A percentile compares a stretch with the other conserved stretches of the same genome.
Conservation (phyloP, 352 stramenopile species). For the Blastocystis sp. region DNA sequence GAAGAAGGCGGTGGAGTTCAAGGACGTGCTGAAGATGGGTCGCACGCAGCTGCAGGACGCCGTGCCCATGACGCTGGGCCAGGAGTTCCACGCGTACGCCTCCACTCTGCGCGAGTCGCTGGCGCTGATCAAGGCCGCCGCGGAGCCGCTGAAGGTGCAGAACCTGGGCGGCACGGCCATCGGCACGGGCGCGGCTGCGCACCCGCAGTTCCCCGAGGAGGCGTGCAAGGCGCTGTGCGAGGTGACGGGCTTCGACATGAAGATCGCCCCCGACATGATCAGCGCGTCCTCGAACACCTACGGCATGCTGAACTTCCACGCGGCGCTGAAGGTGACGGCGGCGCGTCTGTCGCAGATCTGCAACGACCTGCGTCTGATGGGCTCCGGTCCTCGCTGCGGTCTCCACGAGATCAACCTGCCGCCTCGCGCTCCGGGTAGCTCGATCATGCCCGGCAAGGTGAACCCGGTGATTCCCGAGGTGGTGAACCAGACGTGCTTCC, state of each 20-base stretch:
- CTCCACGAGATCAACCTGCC: too few relatives aligned
- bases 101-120: constrained; percentile 75
- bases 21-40: constrained; percentile 75
- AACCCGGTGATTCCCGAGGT: too few relatives aligned
- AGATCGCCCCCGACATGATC: constrained; percentile 39
- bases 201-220: constrained; percentile 19
- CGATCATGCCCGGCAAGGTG: too few relatives aligned
- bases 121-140: constrained; percentile 73
- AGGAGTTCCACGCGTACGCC: too few relatives aligned
- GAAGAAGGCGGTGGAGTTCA: constrained; percentile 65
- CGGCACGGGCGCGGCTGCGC: constrained; percentile 73
- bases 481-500: too few relatives aligned
- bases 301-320: constrained; percentile 52
- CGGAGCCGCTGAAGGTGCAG: constrained; percentile 74
- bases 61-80: constrained; percentile 73
- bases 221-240: constrained; percentile 44
- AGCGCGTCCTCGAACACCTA: constrained; percentile 45
- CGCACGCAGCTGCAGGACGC: constrained; percentile 75
- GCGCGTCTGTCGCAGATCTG: constrained; percentile 42
- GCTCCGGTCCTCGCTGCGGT: too few relatives aligned
- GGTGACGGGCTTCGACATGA: constrained; percentile 57
- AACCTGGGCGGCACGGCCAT: constrained; percentile 76
- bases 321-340: constrained; percentile 17
- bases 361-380: too few relatives aligned
- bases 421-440: too few relatives aligned